Evolutionary conservation across 1,284 basidiomycete species (phyloP), one percentile per base, ranked within the genome.

Genomic region (Ceratobasidium sp.): DNA sequence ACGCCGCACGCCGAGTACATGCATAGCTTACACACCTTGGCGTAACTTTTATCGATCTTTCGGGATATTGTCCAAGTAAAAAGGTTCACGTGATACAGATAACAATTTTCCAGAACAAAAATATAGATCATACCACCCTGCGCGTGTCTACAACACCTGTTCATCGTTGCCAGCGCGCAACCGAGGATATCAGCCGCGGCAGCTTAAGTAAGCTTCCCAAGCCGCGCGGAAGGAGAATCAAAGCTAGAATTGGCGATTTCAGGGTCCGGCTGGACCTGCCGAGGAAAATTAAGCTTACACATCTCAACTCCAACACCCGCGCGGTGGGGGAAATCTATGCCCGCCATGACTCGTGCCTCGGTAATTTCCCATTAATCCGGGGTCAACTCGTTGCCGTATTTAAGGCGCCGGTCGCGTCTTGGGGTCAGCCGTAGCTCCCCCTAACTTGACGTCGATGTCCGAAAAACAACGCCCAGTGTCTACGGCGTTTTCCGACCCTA

Each of bases 401-500:
- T 46, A 46, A 46, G 13, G 44, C 44, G 44, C 44, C 44, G 44
- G 6, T 6, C 44, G 44, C 44, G 44, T 46, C 6, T 46, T 13
- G 44, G n/a, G 44, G 6, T 13, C 44, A 46, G 44, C 13, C 44
- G 44, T 46, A 46, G 7, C 44, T 46, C 44, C 44, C 44, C 44
- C 44, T 46, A 46, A 6, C 6, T 6, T 13, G 44, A 69, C 53
- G 5, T n/a, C n/a, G 20, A 55, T 55, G 53, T 55, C 53, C n/a
- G 20, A 55, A 53, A 53, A 53, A 53, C 51, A 53, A n/a, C 51
- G 51, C 51, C 51, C 51, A 6, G 51, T 18, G 51, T 53, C 51
- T 13, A 53, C 51, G 51, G 51, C 51, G 51, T n/a, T 53, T 13
- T 53, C 51, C n/a, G 73, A 76, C 33, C 61, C 63, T 39, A n/a